Conservation (phyloP, 805 yeast genomes). For the Lipomyces yamadae region DNA sequence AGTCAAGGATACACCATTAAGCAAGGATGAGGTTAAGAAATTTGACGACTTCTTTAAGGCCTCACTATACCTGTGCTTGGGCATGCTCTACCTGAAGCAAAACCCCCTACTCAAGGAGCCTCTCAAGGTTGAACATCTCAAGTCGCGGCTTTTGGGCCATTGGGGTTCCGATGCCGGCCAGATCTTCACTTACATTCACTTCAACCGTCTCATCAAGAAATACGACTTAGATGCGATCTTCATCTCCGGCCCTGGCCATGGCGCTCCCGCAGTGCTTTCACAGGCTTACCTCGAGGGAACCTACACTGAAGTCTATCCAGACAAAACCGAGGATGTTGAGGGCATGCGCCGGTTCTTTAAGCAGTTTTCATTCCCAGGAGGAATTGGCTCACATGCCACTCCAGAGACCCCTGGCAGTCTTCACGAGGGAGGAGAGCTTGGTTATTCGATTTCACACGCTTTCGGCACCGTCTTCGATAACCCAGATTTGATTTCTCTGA, state of each 20-base stretch:
- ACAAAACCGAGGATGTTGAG: constrained; percentile 9
- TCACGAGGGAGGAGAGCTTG: constrained; percentile 17
- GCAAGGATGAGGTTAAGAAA: constrained; percentile 10
- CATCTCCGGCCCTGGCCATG: constrained; percentile 13
- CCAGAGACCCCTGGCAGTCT: constrained; percentile 15
- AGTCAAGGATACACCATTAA: constrained; percentile 8
- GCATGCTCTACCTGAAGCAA: constrained; percentile 12
- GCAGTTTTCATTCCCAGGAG: constrained; percentile 16
- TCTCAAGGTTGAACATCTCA: constrained; percentile 10
- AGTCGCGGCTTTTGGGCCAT: constrained; percentile 11
- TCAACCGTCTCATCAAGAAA: constrained; percentile 14
- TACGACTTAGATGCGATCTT: constrained; percentile 12
- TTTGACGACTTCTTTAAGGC: constrained; percentile 9
- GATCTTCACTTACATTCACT: constrained; percentile 17
- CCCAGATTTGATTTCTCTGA: constrained; percentile 9
- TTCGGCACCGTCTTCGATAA: constrained; percentile 14
- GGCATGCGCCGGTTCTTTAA: constrained; percentile 15
- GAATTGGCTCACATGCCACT: constrained; percentile 15
- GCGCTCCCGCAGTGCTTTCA: constrained; percentile 16
- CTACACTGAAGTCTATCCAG: constrained; percentile 14
- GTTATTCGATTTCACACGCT: constrained; percentile 15
- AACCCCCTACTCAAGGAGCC: constrained; percentile 13
- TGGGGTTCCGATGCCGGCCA: constrained; percentile 18
- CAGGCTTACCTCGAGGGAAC: constrained; percentile 13
- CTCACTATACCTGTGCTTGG: constrained; percentile 14